Evolutionary conservation across 306 rosid species (phyloP).

Genomic region (Spatholobus suberectus): DNA sequence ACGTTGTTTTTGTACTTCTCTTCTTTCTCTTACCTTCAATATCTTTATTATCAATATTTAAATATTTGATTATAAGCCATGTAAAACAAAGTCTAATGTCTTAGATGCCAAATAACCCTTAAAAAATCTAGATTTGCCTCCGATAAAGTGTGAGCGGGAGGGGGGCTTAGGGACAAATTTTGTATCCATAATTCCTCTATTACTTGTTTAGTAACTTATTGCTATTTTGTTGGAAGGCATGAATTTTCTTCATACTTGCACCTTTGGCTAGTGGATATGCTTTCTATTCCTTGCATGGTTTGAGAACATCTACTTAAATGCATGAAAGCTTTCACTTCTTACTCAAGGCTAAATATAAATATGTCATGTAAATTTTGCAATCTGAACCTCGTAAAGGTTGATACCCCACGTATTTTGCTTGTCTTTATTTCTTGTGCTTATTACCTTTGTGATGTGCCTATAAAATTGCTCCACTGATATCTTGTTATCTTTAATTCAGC

Average conservation of each 20-base stretch:
- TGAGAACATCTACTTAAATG: slow-evolving; percentile 7
- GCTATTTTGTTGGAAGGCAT: background rate
- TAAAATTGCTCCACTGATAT: background rate
- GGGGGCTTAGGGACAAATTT: background rate
- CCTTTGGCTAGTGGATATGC: background rate
- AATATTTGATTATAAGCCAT: slow-evolving; percentile 15
- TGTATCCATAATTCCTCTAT: background rate
- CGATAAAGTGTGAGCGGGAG: no score
- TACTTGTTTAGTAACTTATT: background rate
- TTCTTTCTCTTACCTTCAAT: background rate
- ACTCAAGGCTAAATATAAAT: background rate
- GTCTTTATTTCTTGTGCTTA: background rate
- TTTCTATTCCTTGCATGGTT: background rate
- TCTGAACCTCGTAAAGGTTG: slow-evolving; percentile 10
- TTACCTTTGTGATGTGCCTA: background rate
- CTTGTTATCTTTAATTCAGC: slow-evolving; percentile 57
- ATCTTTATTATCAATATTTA: background rate
- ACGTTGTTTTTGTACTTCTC: background rate
- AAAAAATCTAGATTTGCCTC: background rate
- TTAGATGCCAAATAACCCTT: background rate
- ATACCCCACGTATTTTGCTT: slow-evolving; percentile 1
- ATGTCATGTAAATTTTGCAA: slow-evolving; percentile 12
- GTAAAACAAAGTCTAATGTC: background rate
- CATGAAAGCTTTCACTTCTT: slow-evolving; percentile 4
- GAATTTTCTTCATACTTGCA: background rate